These are phyloP conservation scores for Pachysandra terminalis DNA, from an alignment of 164 flowering plant species.

Conservation along the genomic window DNA sequence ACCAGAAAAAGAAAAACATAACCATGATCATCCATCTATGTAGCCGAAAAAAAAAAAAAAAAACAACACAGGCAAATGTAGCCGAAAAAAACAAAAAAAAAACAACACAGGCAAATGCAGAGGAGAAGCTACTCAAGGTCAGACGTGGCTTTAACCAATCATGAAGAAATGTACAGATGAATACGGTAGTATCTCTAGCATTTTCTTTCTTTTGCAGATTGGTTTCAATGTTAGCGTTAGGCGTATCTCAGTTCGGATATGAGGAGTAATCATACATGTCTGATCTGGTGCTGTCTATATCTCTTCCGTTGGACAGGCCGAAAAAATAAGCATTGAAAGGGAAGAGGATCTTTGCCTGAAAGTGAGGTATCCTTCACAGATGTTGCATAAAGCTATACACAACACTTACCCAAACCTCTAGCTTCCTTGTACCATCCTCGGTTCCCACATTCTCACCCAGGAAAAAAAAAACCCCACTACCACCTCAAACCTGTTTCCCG, in stretches of 20 bases:
- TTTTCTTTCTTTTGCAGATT: too few species aligned
- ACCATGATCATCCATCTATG: too few species aligned
- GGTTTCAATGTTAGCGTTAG: not conserved
- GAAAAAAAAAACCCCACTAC: not conserved
- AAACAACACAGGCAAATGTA: too few species aligned
- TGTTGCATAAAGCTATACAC: conserved; percentile 37
- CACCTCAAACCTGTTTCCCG: not conserved
- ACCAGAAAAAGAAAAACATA: too few species aligned
- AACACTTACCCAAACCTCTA: conserved; percentile 38
- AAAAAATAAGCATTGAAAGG: conserved; percentile 4
- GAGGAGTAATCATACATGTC: conserved; percentile 11
- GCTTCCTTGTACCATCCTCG: conserved; percentile 28
- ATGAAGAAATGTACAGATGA: too few species aligned
- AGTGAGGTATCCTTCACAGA: conserved; percentile 28
- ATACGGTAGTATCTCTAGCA: too few species aligned
- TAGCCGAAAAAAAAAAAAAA: too few species aligned
- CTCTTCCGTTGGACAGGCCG: not conserved
- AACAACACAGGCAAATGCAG: too few species aligned
- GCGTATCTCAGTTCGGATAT: conserved; percentile 18
- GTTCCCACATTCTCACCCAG: too few species aligned
- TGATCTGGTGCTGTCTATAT: not conserved
- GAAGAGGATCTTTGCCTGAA: conserved; percentile 22
- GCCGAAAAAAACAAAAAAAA: too few species aligned
- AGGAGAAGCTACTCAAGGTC: too few species aligned
- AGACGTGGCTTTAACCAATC: too few species aligned